These are phyloP conservation scores for Isabelozyma pseudorhagii DNA, from an alignment of 805 yeast species.

Conservation along the genomic window DNA sequence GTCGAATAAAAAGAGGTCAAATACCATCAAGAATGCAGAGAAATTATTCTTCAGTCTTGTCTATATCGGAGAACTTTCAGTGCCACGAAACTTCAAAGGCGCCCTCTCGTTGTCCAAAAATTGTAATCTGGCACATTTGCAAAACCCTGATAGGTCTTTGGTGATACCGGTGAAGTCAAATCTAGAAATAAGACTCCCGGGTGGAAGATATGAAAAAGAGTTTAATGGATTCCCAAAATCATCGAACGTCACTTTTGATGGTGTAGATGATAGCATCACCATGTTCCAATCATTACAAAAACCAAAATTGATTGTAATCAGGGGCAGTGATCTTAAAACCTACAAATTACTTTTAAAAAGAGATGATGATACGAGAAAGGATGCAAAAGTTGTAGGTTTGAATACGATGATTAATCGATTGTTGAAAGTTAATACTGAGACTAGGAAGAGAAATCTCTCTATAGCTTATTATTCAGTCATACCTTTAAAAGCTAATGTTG, in stretches of 20 bases:
- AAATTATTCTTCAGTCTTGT: constrained; percentile 42
- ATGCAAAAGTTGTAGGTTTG: constrained; percentile 89
- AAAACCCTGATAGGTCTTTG: constrained; percentile 37
- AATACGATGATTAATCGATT: constrained; percentile 82
- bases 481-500: constrained; percentile 82
- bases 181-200: constrained; percentile 64
- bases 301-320: constrained; percentile 73
- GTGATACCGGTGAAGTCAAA: constrained; percentile 76
- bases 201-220: constrained; percentile 39
- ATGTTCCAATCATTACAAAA: constrained; percentile 80
- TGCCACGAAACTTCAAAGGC: constrained; percentile 23
- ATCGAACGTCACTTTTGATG: constrained; percentile 48
- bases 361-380: constrained; percentile 86
- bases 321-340: constrained; percentile 74
- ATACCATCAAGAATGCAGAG: constrained; percentile 21
- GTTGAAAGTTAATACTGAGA: constrained; percentile 61
- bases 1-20: constrained; percentile 9
- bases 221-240: constrained; percentile 45
- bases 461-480: constrained; percentile 85
- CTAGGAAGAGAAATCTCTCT: constrained; percentile 66
- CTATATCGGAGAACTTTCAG: constrained; percentile 29
- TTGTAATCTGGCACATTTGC: constrained; percentile 31
- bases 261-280: constrained; percentile 64
- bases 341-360: constrained; percentile 80
- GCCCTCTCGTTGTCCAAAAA: constrained; percentile 39